Evolutionary conservation across 2,329 filamentous ascomycete species (phyloP).

Genomic region (Fusarium sambucinum): DNA sequence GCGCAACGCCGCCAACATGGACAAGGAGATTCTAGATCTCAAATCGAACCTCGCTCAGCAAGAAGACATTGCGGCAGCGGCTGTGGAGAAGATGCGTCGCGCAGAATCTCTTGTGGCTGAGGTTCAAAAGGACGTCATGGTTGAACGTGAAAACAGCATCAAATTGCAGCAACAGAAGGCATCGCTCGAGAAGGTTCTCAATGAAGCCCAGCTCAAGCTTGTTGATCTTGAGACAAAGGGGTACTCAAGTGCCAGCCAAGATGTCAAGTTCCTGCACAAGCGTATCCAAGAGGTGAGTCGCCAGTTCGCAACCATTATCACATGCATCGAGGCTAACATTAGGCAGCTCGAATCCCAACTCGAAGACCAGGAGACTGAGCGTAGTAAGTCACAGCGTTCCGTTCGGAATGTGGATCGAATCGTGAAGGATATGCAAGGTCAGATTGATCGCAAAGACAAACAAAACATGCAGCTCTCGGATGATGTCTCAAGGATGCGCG

Average conservation of each 20-base stretch:
- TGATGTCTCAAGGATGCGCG: slow-evolving; percentile 85
- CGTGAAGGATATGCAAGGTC: slow-evolving; percentile 91
- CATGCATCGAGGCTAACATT: slow-evolving; percentile 31
- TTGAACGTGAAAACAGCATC: slow-evolving; percentile 84
- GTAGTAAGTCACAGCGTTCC: slow-evolving; percentile 84
- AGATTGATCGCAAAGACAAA: slow-evolving; percentile 94
- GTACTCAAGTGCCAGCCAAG: slow-evolving; percentile 92
- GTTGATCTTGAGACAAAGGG: slow-evolving; percentile 97
- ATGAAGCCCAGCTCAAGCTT: slow-evolving; percentile 88
- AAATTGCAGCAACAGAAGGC: slow-evolving; percentile 92
- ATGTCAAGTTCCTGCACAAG: slow-evolving; percentile 94
- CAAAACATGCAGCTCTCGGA: slow-evolving; percentile 83
- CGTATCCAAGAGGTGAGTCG: slow-evolving; percentile 89
- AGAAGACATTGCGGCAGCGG: slow-evolving; percentile 90
- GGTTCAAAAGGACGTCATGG: slow-evolving; percentile 90
- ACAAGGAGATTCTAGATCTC: slow-evolving; percentile 89
- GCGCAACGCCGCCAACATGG: slow-evolving; percentile 88
- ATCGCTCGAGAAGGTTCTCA: slow-evolving; percentile 86
- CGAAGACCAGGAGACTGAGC: slow-evolving; percentile 83
- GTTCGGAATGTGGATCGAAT: slow-evolving; percentile 93
- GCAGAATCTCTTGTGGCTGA: slow-evolving; percentile 89
- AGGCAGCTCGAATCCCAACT: slow-evolving; percentile 86
- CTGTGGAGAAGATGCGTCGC: slow-evolving; percentile 96
- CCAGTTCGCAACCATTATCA: neutral
- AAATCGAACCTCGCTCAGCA: slow-evolving; percentile 91